Base-by-base conservation (phyloP, 768 basidiomycete genomes). In the Chalciporus pseudorubinellus region DNA sequence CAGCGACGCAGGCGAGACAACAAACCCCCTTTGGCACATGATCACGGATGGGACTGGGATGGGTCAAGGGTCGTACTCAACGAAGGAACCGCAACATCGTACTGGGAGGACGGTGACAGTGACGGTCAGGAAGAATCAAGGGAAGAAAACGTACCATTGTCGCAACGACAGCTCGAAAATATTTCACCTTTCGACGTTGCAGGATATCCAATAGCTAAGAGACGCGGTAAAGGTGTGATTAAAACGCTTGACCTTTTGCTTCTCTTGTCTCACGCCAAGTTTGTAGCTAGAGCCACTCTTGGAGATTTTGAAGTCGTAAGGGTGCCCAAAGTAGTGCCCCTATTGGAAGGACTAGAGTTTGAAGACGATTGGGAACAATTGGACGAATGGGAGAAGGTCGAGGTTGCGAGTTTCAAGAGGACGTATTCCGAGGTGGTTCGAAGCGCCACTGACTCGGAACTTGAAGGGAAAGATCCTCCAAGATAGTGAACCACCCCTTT, bases 31-130 rank as follows among this genome's bases (percentile, higher is more conserved):
- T 49, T 63, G 44, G 39, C 21, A 18, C 22, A 58, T 4, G 64
- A 64, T 31, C 38, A 40, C 13, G 60, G 56, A 28, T 64, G 63
- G 60, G 58, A 65, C 26, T 65, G 63, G 63, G 63, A 65, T 12
- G 60, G 55, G 39, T 44, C 31, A 11, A 55, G 28, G 21, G 10
- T 65, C 39, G 14, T 51, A 18, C 47, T 55, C 40, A 29, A 18
- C 6, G 48, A 47, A 19, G 39, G 38, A 9, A 20, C 16, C 8
- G 6, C 22, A 31, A 8, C 31, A 38, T n/a, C 36, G 0, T 39
- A 55, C 3, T 18, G 29, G 24, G 53, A 48, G 16, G 57, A 48
- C 24, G 7, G 13, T 12, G 28, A 39, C 14, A 3, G 13, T 12
- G 28, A 41, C 14, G 3, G 6, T n/a, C 44, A 48, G 39, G 40